Conservation (phyloP, 805 yeast genomes). For the Schwanniomyces vanrijiae region DNA sequence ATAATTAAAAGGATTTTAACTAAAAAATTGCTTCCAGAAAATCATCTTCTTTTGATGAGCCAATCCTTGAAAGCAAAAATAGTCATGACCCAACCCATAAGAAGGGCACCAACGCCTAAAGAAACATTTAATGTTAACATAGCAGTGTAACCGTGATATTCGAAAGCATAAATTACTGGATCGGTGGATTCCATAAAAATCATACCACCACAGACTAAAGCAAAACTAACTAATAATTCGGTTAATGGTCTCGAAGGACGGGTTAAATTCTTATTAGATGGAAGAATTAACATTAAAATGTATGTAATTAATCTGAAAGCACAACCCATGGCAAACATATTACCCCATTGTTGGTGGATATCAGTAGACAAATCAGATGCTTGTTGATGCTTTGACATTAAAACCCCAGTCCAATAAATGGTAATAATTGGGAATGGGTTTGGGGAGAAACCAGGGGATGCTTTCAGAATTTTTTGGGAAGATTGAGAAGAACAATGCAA, state of each 20-base stretch:
- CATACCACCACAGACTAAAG: slow-evolving; percentile 83
- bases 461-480: slow-evolving; percentile 20
- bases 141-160: slow-evolving; percentile 65
- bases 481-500: background rate
- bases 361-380: slow-evolving; percentile 73
- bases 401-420: slow-evolving; percentile 92
- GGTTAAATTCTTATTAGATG: slow-evolving; percentile 27
- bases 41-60: slow-evolving; percentile 21
- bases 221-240: slow-evolving; percentile 76
- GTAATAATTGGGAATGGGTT: slow-evolving; percentile 94
- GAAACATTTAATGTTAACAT: slow-evolving; percentile 91
- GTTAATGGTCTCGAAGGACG: slow-evolving; percentile 69
- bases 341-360: slow-evolving; percentile 93
- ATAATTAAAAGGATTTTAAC: background rate
- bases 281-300: slow-evolving; percentile 47
- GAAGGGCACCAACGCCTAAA: slow-evolving; percentile 71
- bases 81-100: slow-evolving; percentile 87
- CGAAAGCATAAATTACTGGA: slow-evolving; percentile 79
- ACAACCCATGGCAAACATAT: slow-evolving; percentile 77
- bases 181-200: slow-evolving; percentile 92
- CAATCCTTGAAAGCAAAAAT: slow-evolving; percentile 63
- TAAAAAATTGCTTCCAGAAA: background rate
- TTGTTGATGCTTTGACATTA: slow-evolving; percentile 95
- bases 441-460: slow-evolving; percentile 77
- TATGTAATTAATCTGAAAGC: slow-evolving; percentile 67